These are phyloP conservation scores for Yamadazyma siamensis DNA, from an alignment of 1,139 yeast genomes.

Conservation along the genomic window DNA sequence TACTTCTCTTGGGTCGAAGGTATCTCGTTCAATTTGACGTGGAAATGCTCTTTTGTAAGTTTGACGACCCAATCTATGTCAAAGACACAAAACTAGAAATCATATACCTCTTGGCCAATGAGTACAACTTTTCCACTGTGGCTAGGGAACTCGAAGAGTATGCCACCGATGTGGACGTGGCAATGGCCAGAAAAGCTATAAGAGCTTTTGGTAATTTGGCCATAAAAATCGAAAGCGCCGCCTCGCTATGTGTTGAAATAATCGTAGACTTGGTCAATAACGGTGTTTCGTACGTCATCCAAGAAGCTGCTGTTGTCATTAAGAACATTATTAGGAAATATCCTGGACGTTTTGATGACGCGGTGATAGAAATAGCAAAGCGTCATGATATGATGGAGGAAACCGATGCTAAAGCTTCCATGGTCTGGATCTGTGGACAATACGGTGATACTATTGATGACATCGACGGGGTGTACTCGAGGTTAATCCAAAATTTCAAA, in stretches of 20 bases:
- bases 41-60: slow-evolving; percentile 75
- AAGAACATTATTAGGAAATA: slow-evolving; percentile 76
- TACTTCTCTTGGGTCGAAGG: slow-evolving; percentile 66
- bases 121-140: slow-evolving; percentile 57
- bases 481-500: slow-evolving; percentile 44
- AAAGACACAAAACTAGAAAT: slow-evolving; percentile 90
- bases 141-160: slow-evolving; percentile 78
- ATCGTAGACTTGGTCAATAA: slow-evolving; percentile 59
- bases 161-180: slow-evolving; percentile 81
- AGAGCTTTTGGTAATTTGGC: slow-evolving; percentile 90
- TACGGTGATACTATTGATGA: slow-evolving; percentile 52
- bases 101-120: slow-evolving; percentile 72
- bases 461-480: slow-evolving; percentile 44
- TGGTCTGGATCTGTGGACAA: slow-evolving; percentile 84
- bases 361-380: slow-evolving; percentile 38
- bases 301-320: slow-evolving; percentile 74
- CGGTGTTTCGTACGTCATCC: slow-evolving; percentile 72
- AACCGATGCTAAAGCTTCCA: slow-evolving; percentile 73
- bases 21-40: slow-evolving; percentile 64
- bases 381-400: slow-evolving; percentile 57
- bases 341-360: slow-evolving; percentile 46
- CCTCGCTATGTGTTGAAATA: slow-evolving; percentile 62
- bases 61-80: slow-evolving; percentile 82
- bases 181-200: slow-evolving; percentile 83
- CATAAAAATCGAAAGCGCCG: slow-evolving; percentile 57